A percentile compares a stretch with the other conserved stretches of the same genome.
Conservation (phyloP, 2,329 filamentous ascomycete species). For the Aspergillus tubingensis region DNA sequence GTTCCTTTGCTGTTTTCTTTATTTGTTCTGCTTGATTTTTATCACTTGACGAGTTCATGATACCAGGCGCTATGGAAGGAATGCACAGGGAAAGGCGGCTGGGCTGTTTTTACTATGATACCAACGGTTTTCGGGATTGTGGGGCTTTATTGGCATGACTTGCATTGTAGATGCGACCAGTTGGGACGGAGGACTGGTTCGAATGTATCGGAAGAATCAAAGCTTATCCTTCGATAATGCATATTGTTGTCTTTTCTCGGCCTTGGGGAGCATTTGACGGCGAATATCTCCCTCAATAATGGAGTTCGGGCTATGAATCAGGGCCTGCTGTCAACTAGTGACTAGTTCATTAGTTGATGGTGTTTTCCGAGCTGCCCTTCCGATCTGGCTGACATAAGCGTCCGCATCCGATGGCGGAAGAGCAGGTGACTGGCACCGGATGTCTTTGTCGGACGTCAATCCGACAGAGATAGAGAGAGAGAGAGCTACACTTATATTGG, state of each 20-base stretch:
- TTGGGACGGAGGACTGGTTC: neutral
- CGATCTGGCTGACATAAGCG: constrained; percentile 28
- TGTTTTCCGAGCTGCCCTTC: constrained; percentile 22
- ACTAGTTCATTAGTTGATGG: neutral
- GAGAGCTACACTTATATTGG: neutral
- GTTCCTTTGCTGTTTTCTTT: neutral
- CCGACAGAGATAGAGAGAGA: neutral
- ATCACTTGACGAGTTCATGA: neutral
- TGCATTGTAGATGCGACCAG: neutral
- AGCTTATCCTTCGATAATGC: neutral
- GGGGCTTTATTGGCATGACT: neutral
- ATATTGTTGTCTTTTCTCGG: too few relatives aligned
- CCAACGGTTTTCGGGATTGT: neutral
- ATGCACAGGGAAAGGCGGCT: neutral
- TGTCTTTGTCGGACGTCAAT: neutral
- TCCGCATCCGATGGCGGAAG: constrained; percentile 18
- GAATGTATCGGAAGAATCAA: neutral
- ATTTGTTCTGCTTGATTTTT: neutral
- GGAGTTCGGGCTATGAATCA: neutral
- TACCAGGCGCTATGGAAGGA: neutral
- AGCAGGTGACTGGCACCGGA: neutral
- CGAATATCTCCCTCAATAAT: too few relatives aligned
- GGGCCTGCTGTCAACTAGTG: neutral
- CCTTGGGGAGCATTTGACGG: too few relatives aligned
- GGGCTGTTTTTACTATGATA: constrained; percentile 1